Conservation (phyloP, 345 rosid genomes). For the Melaleuca quinquenervia region DNA sequence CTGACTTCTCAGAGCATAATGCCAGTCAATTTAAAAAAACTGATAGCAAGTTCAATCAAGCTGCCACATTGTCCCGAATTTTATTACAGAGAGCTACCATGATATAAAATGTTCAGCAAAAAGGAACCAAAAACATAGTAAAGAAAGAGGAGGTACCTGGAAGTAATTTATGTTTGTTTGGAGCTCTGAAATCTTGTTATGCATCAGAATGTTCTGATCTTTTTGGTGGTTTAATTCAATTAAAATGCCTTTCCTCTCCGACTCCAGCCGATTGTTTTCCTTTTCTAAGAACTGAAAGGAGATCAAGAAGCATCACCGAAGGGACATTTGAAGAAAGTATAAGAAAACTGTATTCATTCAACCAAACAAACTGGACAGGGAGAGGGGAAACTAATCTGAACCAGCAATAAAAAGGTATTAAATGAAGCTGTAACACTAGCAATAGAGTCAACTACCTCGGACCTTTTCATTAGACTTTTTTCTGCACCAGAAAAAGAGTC, state of each 20-base stretch:
- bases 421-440: conserved; percentile 2
- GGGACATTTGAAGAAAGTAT: background rate
- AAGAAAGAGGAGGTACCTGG: conserved; percentile 25
- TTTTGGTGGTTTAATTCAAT: conserved; percentile 46
- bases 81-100: background rate
- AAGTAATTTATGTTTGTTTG: conserved; percentile 35
- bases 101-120: background rate
- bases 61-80: background rate
- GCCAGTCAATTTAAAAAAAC: background rate
- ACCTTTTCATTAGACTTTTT: conserved; percentile 43
- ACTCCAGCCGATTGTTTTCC: conserved; percentile 48
- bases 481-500: conserved; percentile 37
- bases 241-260: conserved; percentile 35
- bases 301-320: background rate
- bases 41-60: background rate
- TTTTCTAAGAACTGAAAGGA: conserved; percentile 54
- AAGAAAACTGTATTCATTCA: background rate
- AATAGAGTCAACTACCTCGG: conserved; percentile 57
- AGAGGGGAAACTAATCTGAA: background rate
- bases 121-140: background rate
- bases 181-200: conserved; percentile 34
- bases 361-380: background rate
- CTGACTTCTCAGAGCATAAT: background rate
- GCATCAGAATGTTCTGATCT: conserved; percentile 37
- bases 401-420: background rate